Evolutionary conservation across 306 rosid species (phyloP).

Genomic region (Acacia acuminata): DNA sequence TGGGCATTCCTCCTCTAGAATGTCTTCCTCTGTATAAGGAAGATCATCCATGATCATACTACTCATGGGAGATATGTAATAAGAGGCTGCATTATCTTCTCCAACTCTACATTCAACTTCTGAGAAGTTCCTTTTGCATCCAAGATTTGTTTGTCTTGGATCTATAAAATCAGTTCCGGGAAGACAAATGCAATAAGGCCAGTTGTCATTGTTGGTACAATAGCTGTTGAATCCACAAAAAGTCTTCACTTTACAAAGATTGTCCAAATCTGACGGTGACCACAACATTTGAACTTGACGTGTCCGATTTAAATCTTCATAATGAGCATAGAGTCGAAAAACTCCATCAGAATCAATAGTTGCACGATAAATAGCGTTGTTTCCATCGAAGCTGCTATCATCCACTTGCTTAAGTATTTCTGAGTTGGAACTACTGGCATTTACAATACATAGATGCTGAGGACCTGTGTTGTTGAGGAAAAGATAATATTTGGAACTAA

Average conservation of each 20-base stretch:
- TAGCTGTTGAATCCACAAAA: conserved; percentile 33
- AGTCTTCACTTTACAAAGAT: not conserved
- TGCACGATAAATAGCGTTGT: conserved; percentile 23
- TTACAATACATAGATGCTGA: not conserved
- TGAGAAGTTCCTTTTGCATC: conserved; percentile 32
- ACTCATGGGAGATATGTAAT: not conserved
- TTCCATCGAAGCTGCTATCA: not conserved
- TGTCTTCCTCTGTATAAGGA: conserved; percentile 1
- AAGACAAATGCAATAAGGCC: conserved; percentile 19
- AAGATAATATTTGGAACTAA: not conserved
- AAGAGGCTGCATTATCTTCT: not conserved
- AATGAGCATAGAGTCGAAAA: conserved; percentile 20
- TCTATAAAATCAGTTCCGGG: conserved; percentile 10
- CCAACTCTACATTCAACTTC: conserved; percentile 7
- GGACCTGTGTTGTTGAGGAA: conserved; percentile 7
- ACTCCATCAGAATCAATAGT: conserved; percentile 32
- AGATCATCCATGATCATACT: not conserved
- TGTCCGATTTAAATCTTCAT: not conserved
- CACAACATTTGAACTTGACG: not conserved
- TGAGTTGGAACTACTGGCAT: not conserved
- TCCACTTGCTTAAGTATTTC: rapidly evolving
- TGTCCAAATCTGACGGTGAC: rapidly evolving
- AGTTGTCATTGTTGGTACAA: conserved; percentile 16
- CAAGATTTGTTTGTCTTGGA: not conserved
- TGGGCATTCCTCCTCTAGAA: conserved; percentile 20